A percentile compares a stretch with the other conserved stretches of the same genome.
Conservation (phyloP, 2,329 filamentous ascomycete genomes). For the Arachnomyces sp. region DNA sequence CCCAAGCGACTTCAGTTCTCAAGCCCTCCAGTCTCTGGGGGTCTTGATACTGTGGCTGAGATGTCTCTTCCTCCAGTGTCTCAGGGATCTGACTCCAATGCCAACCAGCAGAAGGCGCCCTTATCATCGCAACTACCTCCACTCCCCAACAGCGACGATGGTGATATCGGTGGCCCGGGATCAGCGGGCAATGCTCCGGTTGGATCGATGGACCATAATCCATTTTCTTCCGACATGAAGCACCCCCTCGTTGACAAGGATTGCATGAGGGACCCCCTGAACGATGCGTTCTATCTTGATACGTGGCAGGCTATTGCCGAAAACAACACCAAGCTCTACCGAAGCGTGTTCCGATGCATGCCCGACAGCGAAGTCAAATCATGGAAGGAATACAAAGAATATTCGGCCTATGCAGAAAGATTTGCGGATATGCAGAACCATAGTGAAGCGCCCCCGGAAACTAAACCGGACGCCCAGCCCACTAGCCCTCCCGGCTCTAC, state of each 20-base stretch:
- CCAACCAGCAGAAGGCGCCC: too few species aligned
- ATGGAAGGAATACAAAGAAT: slow-evolving; percentile 90
- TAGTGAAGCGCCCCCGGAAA: slow-evolving; percentile 40
- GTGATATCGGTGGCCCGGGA: slow-evolving; percentile 71
- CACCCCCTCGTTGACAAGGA: slow-evolving; percentile 71
- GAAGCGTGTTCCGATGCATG: slow-evolving; percentile 92
- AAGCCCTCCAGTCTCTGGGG: too few species aligned
- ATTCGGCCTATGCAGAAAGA: slow-evolving; percentile 63
- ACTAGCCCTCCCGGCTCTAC: slow-evolving; percentile 32
- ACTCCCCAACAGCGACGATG: slow-evolving; percentile 63
- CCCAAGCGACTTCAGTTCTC: slow-evolving; percentile 39
- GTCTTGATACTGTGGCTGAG: too few species aligned
- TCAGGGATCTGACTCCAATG: neutral
- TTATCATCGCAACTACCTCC: slow-evolving; percentile 33
- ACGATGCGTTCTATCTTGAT: slow-evolving; percentile 72
- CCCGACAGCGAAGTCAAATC: slow-evolving; percentile 88
- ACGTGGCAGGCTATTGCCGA: slow-evolving; percentile 79
- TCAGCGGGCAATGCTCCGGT: slow-evolving; percentile 31
- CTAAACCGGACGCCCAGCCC: slow-evolving; percentile 14
- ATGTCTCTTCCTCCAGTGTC: too few species aligned
- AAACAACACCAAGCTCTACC: slow-evolving; percentile 93
- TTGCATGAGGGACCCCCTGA: slow-evolving; percentile 88
- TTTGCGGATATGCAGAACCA: slow-evolving; percentile 62
- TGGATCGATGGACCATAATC: slow-evolving; percentile 23
- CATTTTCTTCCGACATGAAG: slow-evolving; percentile 57